Evolutionary conservation across 2,329 filamentous ascomycete species (phyloP).

Genomic region (Alternaria hordeiaustralica): DNA sequence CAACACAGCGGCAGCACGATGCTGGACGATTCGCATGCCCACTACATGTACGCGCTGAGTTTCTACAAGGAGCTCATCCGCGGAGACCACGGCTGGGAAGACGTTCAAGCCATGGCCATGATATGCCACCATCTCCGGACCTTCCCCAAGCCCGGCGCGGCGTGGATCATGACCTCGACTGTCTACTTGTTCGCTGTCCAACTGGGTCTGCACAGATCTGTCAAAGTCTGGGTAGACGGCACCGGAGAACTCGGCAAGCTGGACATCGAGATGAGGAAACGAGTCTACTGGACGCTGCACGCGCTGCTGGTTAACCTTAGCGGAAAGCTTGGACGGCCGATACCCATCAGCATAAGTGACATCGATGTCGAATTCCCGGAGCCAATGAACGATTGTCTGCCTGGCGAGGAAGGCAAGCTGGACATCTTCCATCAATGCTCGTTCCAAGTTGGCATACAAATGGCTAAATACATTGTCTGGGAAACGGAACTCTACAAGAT

Average conservation of each 20-base stretch:
- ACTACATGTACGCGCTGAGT: constrained; percentile 77
- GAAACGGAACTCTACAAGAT: constrained; percentile 77
- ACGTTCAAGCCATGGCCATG: constrained; percentile 76
- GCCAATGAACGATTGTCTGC: constrained; percentile 71
- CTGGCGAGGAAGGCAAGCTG: constrained; percentile 61
- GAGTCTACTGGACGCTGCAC: constrained; percentile 77
- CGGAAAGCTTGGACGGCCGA: constrained; percentile 77
- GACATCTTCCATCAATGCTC: constrained; percentile 63
- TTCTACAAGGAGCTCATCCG: constrained; percentile 70
- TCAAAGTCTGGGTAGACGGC: constrained; percentile 62
- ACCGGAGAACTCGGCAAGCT: constrained; percentile 58
- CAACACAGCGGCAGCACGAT: constrained; percentile 52
- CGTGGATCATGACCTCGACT: constrained; percentile 70
- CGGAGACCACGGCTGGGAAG: constrained; percentile 66
- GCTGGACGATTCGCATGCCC: constrained; percentile 72
- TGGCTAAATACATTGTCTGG: constrained; percentile 69
- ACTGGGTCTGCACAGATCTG: constrained; percentile 75
- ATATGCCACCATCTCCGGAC: constrained; percentile 75
- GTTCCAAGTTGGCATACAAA: constrained; percentile 70
- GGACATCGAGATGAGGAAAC: constrained; percentile 77
- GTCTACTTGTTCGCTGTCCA: constrained; percentile 75
- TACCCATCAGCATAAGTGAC: constrained; percentile 75
- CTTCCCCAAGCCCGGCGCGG: constrained; percentile 80
- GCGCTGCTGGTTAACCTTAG: constrained; percentile 71
- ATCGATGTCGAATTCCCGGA: constrained; percentile 81